Evolutionary conservation across 2,329 filamentous ascomycete species (phyloP).

Genomic region (Aschersonia sp.): DNA sequence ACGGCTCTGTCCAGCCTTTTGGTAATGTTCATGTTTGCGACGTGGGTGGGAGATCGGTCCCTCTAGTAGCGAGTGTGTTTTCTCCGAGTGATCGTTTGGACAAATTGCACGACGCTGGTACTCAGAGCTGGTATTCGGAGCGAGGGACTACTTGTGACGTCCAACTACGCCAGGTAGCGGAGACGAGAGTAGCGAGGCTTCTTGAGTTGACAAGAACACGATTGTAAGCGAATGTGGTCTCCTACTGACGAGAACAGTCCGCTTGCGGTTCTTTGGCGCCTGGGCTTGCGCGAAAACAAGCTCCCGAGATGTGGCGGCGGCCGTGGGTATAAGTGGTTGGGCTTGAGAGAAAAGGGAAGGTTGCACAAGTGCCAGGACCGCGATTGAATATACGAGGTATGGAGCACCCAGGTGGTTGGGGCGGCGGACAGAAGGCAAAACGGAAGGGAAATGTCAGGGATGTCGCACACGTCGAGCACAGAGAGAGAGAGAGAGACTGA

Average conservation of each 20-base stretch:
- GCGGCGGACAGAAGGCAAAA: no score
- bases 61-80: neutral
- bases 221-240: neutral
- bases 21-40: constrained; percentile 35
- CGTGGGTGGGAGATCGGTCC: neutral
- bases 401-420: neutral
- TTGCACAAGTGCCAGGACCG: neutral
- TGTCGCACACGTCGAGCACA: no score
- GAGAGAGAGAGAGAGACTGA: no score
- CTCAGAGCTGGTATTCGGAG: neutral
- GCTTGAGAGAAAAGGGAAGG: neutral
- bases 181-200: neutral
- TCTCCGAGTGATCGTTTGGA: neutral
- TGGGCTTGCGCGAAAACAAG: neutral
- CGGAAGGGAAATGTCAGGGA: no score
- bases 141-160: neutral
- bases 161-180: neutral
- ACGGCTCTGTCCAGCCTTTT: constrained; percentile 93
- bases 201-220: neutral
- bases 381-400: neutral
- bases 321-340: neutral
- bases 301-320: neutral
- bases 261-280: neutral
- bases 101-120: neutral
- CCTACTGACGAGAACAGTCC: neutral